Evolutionary conservation across 208 protist genomes (phyloP).

Genomic region (Crithidia sp.): DNA sequence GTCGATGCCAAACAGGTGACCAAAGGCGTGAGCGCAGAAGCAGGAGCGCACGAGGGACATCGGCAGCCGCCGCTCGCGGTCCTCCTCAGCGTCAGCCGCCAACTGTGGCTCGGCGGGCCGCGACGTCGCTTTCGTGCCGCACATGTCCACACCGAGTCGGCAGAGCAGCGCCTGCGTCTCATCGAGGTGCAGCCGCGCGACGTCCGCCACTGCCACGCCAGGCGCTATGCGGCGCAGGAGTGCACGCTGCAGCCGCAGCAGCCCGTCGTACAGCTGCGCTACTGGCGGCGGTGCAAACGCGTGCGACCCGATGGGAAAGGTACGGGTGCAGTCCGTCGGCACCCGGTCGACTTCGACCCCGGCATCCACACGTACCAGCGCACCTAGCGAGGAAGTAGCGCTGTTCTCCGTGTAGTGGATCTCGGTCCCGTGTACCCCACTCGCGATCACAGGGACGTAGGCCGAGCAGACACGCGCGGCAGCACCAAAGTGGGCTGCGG

Average conservation of each 20-base stretch:
- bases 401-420: slow-evolving; percentile 71
- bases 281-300: slow-evolving; percentile 17
- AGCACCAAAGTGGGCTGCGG: slow-evolving; percentile 23
- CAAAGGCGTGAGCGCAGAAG: slow-evolving; percentile 64
- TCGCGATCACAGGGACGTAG: slow-evolving; percentile 67
- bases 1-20: slow-evolving; percentile 66
- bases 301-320: slow-evolving; percentile 39
- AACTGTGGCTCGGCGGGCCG: not conserved
- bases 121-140: not conserved
- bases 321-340: slow-evolving; percentile 73
- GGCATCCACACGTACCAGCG: slow-evolving; percentile 55
- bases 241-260: slow-evolving; percentile 47
- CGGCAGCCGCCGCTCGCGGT: slow-evolving; percentile 14
- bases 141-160: slow-evolving; percentile 32
- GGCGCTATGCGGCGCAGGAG: slow-evolving; percentile 36
- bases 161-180: slow-evolving; percentile 34
- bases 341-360: slow-evolving; percentile 54
- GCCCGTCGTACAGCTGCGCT: slow-evolving; percentile 35
- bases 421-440: slow-evolving; percentile 35
- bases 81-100: not conserved
- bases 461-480: slow-evolving; percentile 29
- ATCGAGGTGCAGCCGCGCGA: slow-evolving; percentile 39
- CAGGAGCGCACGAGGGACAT: slow-evolving; percentile 37
- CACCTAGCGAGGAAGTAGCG: slow-evolving; percentile 1
- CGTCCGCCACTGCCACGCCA: slow-evolving; percentile 29